Percentiles rank a stretch among this genome's conserved stretches.
phyloP scores from a whole-genome alignment of 345 rosid species.

The Brassica rapa region DNA sequence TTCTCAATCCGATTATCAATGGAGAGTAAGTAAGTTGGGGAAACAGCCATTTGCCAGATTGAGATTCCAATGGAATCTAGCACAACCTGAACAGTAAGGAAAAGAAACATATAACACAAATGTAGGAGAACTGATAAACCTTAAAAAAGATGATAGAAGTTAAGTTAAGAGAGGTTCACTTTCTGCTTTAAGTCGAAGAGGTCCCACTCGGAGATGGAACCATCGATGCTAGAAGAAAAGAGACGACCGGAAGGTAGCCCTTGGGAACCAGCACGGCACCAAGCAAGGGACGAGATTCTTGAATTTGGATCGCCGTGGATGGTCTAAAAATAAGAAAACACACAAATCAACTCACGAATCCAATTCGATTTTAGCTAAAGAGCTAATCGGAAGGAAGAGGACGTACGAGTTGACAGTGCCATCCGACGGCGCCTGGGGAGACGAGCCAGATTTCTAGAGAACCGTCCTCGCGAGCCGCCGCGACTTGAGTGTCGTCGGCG shows the following conservation, averaged over 20 bases:
- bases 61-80: slow-evolving; percentile 78
- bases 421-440: background rate
- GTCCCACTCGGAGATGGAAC: slow-evolving; percentile 86
- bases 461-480: slow-evolving; percentile 89
- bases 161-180: slow-evolving; percentile 43
- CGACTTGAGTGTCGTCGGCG: slow-evolving; percentile 69
- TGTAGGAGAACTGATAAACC: background rate
- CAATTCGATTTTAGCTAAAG: background rate
- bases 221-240: slow-evolving; percentile 84
- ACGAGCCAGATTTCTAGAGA: background rate
- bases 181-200: slow-evolving; percentile 71
- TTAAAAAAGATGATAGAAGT: no score
- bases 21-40: slow-evolving; percentile 42
- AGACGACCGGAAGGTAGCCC: background rate
- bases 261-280: slow-evolving; percentile 52
- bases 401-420: slow-evolving; percentile 5
- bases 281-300: slow-evolving; percentile 75
- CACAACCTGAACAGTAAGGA: slow-evolving; percentile 48
- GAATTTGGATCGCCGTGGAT: slow-evolving; percentile 76
- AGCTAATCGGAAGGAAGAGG: background rate
- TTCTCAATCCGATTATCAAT: slow-evolving; percentile 32
- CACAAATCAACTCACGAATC: background rate
- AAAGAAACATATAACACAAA: background rate
- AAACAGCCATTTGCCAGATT: slow-evolving; percentile 91
- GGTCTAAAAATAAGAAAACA: slow-evolving; percentile 36